phyloP scores from a whole-genome alignment of 2,329 filamentous ascomycete genomes.

The Alternaria conjuncta region DNA sequence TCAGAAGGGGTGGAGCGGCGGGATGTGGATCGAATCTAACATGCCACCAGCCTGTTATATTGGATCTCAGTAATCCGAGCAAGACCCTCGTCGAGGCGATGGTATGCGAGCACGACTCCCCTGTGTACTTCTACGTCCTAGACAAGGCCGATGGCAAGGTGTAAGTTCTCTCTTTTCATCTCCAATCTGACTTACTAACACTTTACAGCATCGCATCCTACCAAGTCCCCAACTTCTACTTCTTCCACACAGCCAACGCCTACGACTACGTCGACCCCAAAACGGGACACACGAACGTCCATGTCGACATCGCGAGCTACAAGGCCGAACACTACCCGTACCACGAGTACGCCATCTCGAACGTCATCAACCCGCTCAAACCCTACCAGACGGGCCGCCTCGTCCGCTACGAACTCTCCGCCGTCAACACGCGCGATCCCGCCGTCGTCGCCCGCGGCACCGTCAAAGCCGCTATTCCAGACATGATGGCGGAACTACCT shows the following conservation, averaged over 20 bases:
- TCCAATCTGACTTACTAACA: too few species aligned
- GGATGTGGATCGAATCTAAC: neutral
- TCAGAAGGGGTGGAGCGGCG: neutral
- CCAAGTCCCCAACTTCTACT: neutral
- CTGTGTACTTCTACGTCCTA: neutral
- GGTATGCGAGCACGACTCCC: neutral
- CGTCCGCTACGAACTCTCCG: neutral
- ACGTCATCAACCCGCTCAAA: neutral
- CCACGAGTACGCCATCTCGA: neutral
- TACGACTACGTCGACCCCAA: slow-evolving; percentile 1
- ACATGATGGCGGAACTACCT: neutral
- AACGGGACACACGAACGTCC: neutral
- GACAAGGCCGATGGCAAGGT: neutral
- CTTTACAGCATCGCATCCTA: neutral
- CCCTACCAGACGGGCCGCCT: neutral
- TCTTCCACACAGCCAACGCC: neutral
- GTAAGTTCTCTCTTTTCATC: neutral
- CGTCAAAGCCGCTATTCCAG: neutral
- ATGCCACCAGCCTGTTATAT: neutral
- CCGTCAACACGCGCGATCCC: neutral
- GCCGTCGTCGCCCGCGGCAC: neutral
- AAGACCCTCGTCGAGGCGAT: neutral
- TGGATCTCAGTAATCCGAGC: neutral
- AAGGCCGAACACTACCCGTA: neutral
- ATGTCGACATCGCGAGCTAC: neutral